Base-by-base conservation (phyloP, 768 basidiomycete genomes). In the Trametes coccinea region DNA sequence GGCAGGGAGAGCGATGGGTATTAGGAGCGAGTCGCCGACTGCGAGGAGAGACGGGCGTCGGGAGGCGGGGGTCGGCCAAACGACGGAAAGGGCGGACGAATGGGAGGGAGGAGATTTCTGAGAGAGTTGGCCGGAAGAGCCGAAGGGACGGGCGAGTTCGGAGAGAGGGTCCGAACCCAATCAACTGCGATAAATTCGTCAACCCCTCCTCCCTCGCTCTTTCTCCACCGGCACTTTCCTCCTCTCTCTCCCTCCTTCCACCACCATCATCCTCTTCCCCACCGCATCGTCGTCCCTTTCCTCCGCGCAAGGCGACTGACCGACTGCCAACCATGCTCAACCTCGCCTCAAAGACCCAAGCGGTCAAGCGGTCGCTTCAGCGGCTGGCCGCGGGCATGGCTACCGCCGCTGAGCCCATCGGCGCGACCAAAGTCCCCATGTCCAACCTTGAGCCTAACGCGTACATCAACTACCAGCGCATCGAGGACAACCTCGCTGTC, bases 391-490 rank as follows among this genome's bases (percentile, higher is more conserved):
- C 70, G 5, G 89, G 89, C 41, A 88, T 94, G 88, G 92, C 93
- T 72, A 93, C 91, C 69, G 88, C 81, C 71, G 80, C 85, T 5
- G 73, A 73, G 52, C 82, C 90, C 69, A 95, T 95, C 67, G 92
- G 92, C 61, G 91, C 93, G 74, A 93, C 89, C 61, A 92, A 93
- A 78, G 93, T 95, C 58, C 77, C 90, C 67, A 93, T 94, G 91
- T 92, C 90, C 41, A 80, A 88, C 66, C 84, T 93, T 65, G 92
- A 94, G 75, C 86, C 88, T 72, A 84, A 81, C 68, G 86, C 84
- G 46, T 93, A 84, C 73, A 93, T 95, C 77, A 95, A 95, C 84
- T 94, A 95, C 76, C 93, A 95, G 78, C 89, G 95, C 60, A 98
- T 98, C 74, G 95, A 98, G 80, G 95, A 98, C 76, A 98, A 95